Base-by-base conservation (phyloP, 2,329 filamentous ascomycete genomes). In the Aspergillus floridensis region DNA sequence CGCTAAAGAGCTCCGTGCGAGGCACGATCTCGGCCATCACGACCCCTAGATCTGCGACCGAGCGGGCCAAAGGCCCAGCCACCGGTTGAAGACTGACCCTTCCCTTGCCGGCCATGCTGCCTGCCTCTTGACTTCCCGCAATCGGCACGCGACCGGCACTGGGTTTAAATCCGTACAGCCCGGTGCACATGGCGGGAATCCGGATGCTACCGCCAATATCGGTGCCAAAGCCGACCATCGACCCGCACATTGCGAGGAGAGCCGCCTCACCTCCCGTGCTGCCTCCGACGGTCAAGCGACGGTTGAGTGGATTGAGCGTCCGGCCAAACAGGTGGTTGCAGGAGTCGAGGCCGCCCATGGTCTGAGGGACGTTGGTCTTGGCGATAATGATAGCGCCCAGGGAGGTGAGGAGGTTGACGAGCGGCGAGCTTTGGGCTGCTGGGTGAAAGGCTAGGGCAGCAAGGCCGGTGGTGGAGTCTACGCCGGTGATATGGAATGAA, bases 351-450 rank as follows among this genome's bases (percentile, higher is more conserved):
- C 79, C 78, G 65, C 77, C 77, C 58, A 86, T 72, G 0, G 82
- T 83, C 61, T 86, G 83, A 1, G 88, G 87, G 2, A 90, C 78
- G 65, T 89, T 90, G 0, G 88, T 90, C 73, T 90, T 90, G 64
- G 84, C 81, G 64, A 90, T 88, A n/a, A 88, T 74, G 0, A 91
- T 80, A 1, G 88, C 88, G 1, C 88, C 88, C 0, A 86, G 78
- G 19, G 79, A 77, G 26, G 84, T 74, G 4, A 91, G 72, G 1
- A 88, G 75, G 8, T 83, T 78, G 0, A 89, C 83, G 6, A 89
- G 75, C 0, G 81, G 79, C 0, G 84, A 80, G 69, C 88, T 83
- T 61, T 79, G 72, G 32, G 73, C 71, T 14, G 82, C 85, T 0
- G 88, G 86, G 49, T 87, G 79, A 44, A 82, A 81, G 3, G 87